Conservation (phyloP, 768 basidiomycete species). For the Psilocybe cyanescens region DNA sequence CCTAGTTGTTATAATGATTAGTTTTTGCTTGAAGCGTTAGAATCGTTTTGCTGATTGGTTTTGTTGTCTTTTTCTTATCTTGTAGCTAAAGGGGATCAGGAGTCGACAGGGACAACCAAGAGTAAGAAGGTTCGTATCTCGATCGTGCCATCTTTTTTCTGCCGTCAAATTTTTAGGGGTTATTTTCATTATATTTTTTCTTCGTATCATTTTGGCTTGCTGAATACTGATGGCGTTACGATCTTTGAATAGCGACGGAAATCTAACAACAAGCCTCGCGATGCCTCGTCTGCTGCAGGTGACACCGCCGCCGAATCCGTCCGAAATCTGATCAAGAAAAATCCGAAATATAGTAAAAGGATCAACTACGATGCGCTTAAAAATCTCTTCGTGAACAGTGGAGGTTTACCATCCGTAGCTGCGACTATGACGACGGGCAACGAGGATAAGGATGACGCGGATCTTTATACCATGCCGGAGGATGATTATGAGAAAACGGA, state of each 20-base stretch:
- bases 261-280: constrained; percentile 63
- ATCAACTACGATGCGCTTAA: constrained; percentile 94
- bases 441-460: constrained; percentile 50
- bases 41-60: constrained; percentile 33
- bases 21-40: background rate
- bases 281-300: constrained; percentile 72
- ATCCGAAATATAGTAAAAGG: constrained; percentile 85
- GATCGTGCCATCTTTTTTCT: constrained; percentile 34
- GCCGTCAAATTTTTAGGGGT: constrained; percentile 4
- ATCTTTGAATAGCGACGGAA: constrained; percentile 63
- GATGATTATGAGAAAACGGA: constrained; percentile 37
- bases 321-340: constrained; percentile 80
- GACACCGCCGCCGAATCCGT: constrained; percentile 79
- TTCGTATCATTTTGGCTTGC: background rate
- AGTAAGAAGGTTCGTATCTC: constrained; percentile 80
- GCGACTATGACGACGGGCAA: constrained; percentile 32
- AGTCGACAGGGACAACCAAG: constrained; percentile 47
- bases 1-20: background rate
- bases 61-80: constrained; percentile 18
- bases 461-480: constrained; percentile 40
- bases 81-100: constrained; percentile 73
- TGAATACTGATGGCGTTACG: too few relatives aligned
- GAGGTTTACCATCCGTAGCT: constrained; percentile 30
- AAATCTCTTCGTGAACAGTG: constrained; percentile 66
- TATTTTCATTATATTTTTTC: constrained; percentile 12